Percentiles rank a stretch among this genome's conserved stretches.
Evolutionary conservation across 176 grass and related monocot genomes (phyloP).

Genomic region (Panicum miliaceum): DNA sequence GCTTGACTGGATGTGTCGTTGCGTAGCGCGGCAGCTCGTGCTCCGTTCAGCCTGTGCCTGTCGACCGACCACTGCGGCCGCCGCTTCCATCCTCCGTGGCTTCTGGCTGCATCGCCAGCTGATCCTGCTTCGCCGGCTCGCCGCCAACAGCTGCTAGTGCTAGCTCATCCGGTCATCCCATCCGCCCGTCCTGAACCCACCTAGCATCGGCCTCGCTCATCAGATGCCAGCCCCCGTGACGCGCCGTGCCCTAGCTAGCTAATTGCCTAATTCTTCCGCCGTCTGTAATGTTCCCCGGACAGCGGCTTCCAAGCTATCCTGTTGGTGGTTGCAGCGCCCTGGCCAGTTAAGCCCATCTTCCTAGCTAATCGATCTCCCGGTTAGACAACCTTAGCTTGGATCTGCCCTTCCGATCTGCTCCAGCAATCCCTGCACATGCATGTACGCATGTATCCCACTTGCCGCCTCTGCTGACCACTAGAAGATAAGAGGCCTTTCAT

Average conservation of each 20-base stretch:
- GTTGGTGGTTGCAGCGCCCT: conserved; percentile 17
- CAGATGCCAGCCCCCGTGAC: conserved; percentile 18
- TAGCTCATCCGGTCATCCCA: too few species aligned
- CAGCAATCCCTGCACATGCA: conserved; percentile 11
- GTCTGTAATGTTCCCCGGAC: conserved; percentile 12
- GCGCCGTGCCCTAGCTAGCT: not conserved
- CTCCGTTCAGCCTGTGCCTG: conserved; percentile 46
- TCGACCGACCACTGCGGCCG: not conserved
- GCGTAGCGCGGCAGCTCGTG: conserved; percentile 25
- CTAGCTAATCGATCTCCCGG: not conserved
- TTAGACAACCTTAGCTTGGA: not conserved
- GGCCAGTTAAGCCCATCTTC: not conserved
- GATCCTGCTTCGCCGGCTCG: not conserved
- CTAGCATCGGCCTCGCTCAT: not conserved
- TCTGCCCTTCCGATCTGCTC: not conserved
- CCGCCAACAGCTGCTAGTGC: not conserved
- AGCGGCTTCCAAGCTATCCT: conserved; percentile 27
- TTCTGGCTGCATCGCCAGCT: not conserved
- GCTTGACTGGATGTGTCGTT: conserved; percentile 14
- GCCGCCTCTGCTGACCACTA: not conserved
- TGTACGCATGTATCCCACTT: conserved; percentile 13
- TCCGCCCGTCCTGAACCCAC: not conserved
- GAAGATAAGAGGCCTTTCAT: not conserved
- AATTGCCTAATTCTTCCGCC: not conserved
- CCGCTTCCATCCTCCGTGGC: not conserved